These are phyloP conservation scores for Fusarium sp. DNA, from an alignment of 2,329 filamentous ascomycete species.

Conservation along the genomic window DNA sequence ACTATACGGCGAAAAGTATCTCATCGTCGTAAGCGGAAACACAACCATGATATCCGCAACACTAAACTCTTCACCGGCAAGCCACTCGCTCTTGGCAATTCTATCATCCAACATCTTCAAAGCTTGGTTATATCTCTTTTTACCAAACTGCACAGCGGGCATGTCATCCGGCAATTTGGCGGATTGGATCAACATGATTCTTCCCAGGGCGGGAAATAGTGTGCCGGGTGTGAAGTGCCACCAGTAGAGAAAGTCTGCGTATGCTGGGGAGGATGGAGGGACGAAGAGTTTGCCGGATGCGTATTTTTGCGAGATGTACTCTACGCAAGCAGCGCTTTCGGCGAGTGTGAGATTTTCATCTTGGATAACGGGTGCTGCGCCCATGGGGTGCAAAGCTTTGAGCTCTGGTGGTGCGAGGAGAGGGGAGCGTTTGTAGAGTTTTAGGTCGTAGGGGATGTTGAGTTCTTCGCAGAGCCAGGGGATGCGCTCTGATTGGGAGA, in stretches of 20 bases:
- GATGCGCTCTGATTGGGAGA: conserved; percentile 72
- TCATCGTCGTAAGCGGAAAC: conserved; percentile 70
- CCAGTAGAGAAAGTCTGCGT: conserved; percentile 73
- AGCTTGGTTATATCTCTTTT: conserved; percentile 50
- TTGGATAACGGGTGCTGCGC: conserved; percentile 69
- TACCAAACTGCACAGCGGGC: conserved; percentile 45
- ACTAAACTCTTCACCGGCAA: conserved; percentile 71
- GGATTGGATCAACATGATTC: conserved; percentile 51
- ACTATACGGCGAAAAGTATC: conserved; percentile 60
- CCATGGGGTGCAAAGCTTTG: conserved; percentile 56
- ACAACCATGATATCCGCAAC: conserved; percentile 74
- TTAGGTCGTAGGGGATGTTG: conserved; percentile 59
- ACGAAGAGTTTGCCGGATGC: conserved; percentile 62
- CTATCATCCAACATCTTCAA: conserved; percentile 64
- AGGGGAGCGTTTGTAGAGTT: conserved; percentile 33
- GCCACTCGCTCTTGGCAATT: conserved; percentile 60
- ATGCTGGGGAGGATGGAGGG: conserved; percentile 58
- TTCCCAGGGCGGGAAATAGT: conserved; percentile 54
- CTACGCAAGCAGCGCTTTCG: conserved; percentile 68
- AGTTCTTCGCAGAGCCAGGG: conserved; percentile 75
- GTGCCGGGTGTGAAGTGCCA: conserved; percentile 66
- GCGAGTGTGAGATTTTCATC: conserved; percentile 64
- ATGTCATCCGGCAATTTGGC: conserved; percentile 32
- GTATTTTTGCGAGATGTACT: conserved; percentile 70
- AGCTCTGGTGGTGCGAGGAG: conserved; percentile 38